These are phyloP conservation scores for Coleophoma eucalyptorum DNA, from an alignment of 2,329 filamentous ascomycete genomes.

Conservation along the genomic window DNA sequence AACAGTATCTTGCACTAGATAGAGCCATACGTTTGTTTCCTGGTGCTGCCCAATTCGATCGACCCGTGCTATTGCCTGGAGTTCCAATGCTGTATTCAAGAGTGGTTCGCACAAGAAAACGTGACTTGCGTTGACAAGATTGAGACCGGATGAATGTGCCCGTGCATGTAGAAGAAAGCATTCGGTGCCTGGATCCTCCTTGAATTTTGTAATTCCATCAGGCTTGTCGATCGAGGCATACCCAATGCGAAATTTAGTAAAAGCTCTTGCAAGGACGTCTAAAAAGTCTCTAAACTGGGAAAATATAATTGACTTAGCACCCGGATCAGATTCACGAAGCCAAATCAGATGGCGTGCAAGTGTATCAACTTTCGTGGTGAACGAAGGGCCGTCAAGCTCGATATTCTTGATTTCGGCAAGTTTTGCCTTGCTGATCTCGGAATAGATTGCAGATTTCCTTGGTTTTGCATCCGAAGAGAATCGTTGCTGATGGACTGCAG, in stretches of 20 bases:
- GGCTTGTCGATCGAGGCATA: slow-evolving; percentile 65
- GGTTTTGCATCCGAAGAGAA: slow-evolving; percentile 9
- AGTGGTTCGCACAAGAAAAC: slow-evolving; percentile 94
- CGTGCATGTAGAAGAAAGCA: slow-evolving; percentile 88
- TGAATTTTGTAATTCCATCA: slow-evolving; percentile 72
- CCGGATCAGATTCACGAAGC: slow-evolving; percentile 79
- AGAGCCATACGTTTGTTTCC: slow-evolving; percentile 92
- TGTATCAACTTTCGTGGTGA: slow-evolving; percentile 88
- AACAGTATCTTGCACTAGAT: slow-evolving; percentile 84
- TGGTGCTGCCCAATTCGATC: slow-evolving; percentile 89
- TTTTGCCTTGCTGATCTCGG: slow-evolving; percentile 66
- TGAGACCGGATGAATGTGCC: slow-evolving; percentile 83
- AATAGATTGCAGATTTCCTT: slow-evolving; percentile 61
- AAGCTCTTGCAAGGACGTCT: slow-evolving; percentile 65
- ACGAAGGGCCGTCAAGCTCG: slow-evolving; percentile 68
- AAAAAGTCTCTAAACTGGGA: slow-evolving; percentile 87
- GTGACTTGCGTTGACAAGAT: slow-evolving; percentile 88
- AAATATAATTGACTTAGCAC: slow-evolving; percentile 90
- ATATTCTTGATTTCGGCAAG: slow-evolving; percentile 80
- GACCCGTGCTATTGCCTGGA: slow-evolving; percentile 92
- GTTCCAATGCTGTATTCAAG: slow-evolving; percentile 87
- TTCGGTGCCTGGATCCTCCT: slow-evolving; percentile 67
- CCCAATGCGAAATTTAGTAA: slow-evolving; percentile 69
- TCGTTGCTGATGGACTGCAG: slow-evolving; percentile 24
- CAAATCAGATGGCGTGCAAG: slow-evolving; percentile 78